Conservation (phyloP, 805 yeast genomes). For the Babjeviella inositovora region DNA sequence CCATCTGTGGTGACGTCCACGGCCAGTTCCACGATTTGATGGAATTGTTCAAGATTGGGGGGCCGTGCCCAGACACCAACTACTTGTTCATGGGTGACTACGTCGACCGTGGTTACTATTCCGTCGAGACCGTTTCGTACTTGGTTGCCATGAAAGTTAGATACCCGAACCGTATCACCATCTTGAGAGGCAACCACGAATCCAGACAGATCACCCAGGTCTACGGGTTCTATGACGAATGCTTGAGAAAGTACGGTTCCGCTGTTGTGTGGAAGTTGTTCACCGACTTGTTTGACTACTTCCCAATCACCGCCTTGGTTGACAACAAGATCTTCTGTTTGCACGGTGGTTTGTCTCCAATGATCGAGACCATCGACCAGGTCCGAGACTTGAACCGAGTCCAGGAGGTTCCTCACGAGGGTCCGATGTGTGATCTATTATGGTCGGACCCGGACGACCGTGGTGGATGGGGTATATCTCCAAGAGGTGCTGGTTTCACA, state of each 20-base stretch:
- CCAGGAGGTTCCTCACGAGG: conserved; percentile 96
- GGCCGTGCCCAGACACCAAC: conserved; percentile 33
- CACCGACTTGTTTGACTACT: conserved; percentile 82
- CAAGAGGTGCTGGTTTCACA: conserved; percentile 97
- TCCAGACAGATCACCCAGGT: conserved; percentile 94
- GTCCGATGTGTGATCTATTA: conserved; percentile 91
- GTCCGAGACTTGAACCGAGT: conserved; percentile 80
- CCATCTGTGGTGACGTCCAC: conserved; percentile 94
- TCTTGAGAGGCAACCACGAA: conserved; percentile 89
- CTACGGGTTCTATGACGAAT: conserved; percentile 91
- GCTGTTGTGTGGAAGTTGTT: conserved; percentile 90
- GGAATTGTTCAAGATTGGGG: conserved; percentile 84
- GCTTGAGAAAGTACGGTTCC: conserved; percentile 81
- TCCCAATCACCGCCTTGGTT: conserved; percentile 86
- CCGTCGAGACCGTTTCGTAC: conserved; percentile 83
- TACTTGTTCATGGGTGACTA: conserved; percentile 44
- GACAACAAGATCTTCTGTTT: conserved; percentile 83
- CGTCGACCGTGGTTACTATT: conserved; percentile 78
- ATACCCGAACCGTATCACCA: conserved; percentile 82
- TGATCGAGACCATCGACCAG: conserved; percentile 87
- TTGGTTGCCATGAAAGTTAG: conserved; percentile 85
- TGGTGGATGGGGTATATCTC: conserved; percentile 96
- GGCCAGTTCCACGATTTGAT: conserved; percentile 93
- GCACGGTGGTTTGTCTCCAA: conserved; percentile 91
- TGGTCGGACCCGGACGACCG: conserved; percentile 98